Conservation (phyloP, 2,329 filamentous ascomycete species). For the Aspergillus viridinutans region DNA sequence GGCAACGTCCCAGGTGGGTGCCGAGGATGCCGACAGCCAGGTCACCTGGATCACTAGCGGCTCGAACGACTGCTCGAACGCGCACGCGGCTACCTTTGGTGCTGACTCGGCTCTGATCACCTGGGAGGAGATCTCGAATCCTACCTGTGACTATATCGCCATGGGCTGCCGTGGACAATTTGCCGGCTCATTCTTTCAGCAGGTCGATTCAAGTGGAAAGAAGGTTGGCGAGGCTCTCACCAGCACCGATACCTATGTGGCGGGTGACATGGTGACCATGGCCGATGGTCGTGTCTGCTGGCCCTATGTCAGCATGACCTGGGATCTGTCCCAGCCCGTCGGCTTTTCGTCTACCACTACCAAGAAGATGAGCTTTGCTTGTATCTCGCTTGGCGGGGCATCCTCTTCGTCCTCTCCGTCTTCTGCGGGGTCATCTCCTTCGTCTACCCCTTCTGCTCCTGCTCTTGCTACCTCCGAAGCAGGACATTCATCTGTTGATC, state of each 20-base stretch:
- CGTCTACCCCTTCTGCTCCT: not conserved
- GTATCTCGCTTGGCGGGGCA: slow-evolving; percentile 16
- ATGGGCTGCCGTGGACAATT: slow-evolving; percentile 59
- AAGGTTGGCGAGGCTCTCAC: slow-evolving; percentile 50
- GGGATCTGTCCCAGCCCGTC: slow-evolving; percentile 38
- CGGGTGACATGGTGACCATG: slow-evolving; percentile 61
- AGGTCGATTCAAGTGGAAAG: slow-evolving; percentile 49
- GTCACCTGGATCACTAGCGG: slow-evolving; percentile 57
- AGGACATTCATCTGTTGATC: too few species aligned
- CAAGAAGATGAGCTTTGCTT: slow-evolving; percentile 23
- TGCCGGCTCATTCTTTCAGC: slow-evolving; percentile 57
- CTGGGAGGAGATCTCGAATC: slow-evolving; percentile 58
- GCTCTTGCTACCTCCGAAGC: not conserved
- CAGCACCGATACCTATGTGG: slow-evolving; percentile 54
- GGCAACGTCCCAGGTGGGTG: slow-evolving; percentile 53
- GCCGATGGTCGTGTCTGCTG: slow-evolving; percentile 56
- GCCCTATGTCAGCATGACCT: slow-evolving; percentile 38
- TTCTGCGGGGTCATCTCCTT: not conserved
- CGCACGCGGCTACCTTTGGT: slow-evolving; percentile 55
- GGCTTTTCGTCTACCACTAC: slow-evolving; percentile 10
- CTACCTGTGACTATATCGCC: slow-evolving; percentile 53
- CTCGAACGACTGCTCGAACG: slow-evolving; percentile 54
- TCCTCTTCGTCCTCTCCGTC: not conserved
- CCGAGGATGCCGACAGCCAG: slow-evolving; percentile 53
- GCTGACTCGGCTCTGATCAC: slow-evolving; percentile 51